Base-by-base conservation (phyloP, 2,329 filamentous ascomycete species). In the Diplodia seriata region DNA sequence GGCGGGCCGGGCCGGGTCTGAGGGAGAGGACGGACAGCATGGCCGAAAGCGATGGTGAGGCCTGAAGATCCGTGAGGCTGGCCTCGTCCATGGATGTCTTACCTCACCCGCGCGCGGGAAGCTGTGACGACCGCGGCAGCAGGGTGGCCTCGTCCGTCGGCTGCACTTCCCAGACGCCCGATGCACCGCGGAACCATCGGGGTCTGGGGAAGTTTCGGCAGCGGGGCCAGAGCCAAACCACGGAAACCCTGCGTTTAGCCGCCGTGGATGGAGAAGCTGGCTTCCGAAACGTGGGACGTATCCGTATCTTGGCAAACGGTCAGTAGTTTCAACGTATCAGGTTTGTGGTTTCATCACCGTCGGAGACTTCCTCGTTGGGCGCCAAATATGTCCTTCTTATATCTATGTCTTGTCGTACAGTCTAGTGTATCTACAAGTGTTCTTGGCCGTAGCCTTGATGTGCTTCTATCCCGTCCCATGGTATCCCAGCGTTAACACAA, bases 361-460 rank as follows among this genome's bases (percentile, higher is more conserved):
- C 31, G 43, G 50, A 51, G 59, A 51, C 47, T 63, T 63, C 59
- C 31, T 15, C n/a, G 38, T 51, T 20, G 31, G 43, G 43, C 43
- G 51, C 9, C 14, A 63, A 2, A 51, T 15, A 31, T 51, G n/a
- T 33, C 31, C 23, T n/a, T 31, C 31, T 20, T 63, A 38, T 38
- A 6, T 50, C 56, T 61, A 26, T 38, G 11, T 61, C 40, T 20
- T 33, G 57, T 61, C 40, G 29, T 63, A 63, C 26, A 51, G 47
- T 63, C 59, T 63, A 40, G 20, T 38, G 12, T 63, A 63, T 63
- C 26, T 51, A 51, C 47, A 63, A 63, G 59, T 63, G 31, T 63
- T 63, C 47, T 63, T 63, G 59, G 59, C 59, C 20, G 43, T 20
- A n/a, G 43, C 29, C 40, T 38, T 20, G 36, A 33, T 40, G 47